Conservation (phyloP, 495 filamentous ascomycete species). For the Parathielavia appendiculata region DNA sequence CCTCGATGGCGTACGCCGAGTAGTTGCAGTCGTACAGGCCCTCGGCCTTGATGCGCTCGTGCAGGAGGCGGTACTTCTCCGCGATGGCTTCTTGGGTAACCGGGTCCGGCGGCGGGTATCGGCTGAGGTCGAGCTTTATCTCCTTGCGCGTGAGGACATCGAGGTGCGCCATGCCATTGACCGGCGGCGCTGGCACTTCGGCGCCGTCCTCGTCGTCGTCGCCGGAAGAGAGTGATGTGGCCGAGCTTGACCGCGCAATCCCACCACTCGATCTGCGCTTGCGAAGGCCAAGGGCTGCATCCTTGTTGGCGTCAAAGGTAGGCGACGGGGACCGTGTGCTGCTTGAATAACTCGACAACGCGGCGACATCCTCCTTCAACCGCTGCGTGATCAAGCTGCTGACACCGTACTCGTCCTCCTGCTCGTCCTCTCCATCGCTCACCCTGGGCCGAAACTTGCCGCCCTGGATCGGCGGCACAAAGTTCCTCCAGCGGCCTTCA, state of each 20-base stretch:
- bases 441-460: conserved; percentile 63
- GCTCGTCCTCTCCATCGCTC: conserved; percentile 32
- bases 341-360: conserved; percentile 37
- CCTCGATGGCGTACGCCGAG: conserved; percentile 70
- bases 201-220: conserved; percentile 36
- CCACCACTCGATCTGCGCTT: conserved; percentile 10
- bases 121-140: conserved; percentile 68
- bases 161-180: conserved; percentile 55
- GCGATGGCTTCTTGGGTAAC: conserved; percentile 74
- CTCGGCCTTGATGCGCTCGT: conserved; percentile 64
- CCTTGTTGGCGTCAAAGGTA: conserved; percentile 55
- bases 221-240: conserved; percentile 39
- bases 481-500: conserved; percentile 80
- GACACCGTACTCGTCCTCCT: conserved; percentile 38
- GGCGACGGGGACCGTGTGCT: conserved; percentile 55
- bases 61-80: conserved; percentile 69
- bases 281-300: conserved; percentile 17
- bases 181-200: conserved; percentile 12
- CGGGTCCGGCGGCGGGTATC: conserved; percentile 75
- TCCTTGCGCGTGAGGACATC: conserved; percentile 70
- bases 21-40: conserved; percentile 86
- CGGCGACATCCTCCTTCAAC: conserved; percentile 3
- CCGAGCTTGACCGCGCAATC: conserved; percentile 32
- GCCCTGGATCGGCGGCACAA: conserved; percentile 87
- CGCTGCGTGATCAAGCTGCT: conserved; percentile 37